Evolutionary conservation across 306 rosid genomes (phyloP).

Genomic region (Abrus precatorius): DNA sequence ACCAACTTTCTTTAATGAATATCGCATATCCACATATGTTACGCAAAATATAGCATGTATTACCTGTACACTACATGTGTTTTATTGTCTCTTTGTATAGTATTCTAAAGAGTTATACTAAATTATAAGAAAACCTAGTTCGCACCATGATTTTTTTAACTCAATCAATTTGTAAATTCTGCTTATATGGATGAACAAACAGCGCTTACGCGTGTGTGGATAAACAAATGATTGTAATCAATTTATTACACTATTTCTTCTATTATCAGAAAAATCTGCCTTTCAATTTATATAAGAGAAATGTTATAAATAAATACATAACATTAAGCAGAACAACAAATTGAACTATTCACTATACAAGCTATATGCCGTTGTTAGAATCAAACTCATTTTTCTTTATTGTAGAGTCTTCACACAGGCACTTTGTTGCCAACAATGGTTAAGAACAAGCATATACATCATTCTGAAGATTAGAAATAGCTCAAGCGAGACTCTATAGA

Average conservation of each 20-base stretch:
- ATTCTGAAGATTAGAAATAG: slow-evolving; percentile 60
- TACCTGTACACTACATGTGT: too few species aligned
- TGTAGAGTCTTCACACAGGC: slow-evolving; percentile 45
- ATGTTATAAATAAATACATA: slow-evolving; percentile 45
- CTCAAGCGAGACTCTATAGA: slow-evolving; percentile 68
- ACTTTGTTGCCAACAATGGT: slow-evolving; percentile 48
- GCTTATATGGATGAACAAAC: too few species aligned
- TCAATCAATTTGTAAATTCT: too few species aligned
- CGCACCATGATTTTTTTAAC: too few species aligned
- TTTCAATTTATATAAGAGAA: slow-evolving; percentile 23
- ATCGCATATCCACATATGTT: too few species aligned
- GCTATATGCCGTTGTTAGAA: slow-evolving; percentile 73
- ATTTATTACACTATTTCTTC: not conserved
- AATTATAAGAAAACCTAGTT: too few species aligned
- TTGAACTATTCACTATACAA: slow-evolving; percentile 67
- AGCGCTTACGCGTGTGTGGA: too few species aligned
- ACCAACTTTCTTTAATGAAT: too few species aligned
- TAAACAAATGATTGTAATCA: not conserved
- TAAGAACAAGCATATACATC: slow-evolving; percentile 36
- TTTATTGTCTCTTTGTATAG: too few species aligned
- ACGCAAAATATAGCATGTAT: too few species aligned
- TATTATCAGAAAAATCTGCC: slow-evolving; percentile 15
- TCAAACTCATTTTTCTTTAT: slow-evolving; percentile 57
- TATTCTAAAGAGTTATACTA: too few species aligned
- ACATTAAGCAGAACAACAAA: slow-evolving; percentile 44